phyloP scores from a whole-genome alignment of 352 stramenopile species.

The Pythium graminicola region DNA sequence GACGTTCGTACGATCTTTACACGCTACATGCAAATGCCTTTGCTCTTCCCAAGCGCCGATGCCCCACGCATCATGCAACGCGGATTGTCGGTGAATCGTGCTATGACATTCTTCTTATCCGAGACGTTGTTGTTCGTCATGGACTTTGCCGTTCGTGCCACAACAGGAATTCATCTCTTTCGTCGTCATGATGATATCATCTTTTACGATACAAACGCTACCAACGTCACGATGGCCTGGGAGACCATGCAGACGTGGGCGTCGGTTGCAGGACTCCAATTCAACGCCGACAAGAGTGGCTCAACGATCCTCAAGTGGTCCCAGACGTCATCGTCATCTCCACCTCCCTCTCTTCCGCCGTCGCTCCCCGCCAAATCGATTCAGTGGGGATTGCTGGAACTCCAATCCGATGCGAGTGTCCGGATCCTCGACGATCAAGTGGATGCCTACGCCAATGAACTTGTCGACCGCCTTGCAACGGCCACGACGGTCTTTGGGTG shows the following conservation, averaged over 20 bases:
- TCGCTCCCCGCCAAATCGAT: slow-evolving; percentile 31
- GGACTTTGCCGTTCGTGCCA: slow-evolving; percentile 36
- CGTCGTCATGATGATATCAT: slow-evolving; percentile 47
- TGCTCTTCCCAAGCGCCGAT: slow-evolving; percentile 4
- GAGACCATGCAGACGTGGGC: slow-evolving; percentile 28
- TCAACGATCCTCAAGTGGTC: too few species aligned
- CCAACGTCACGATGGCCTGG: slow-evolving; percentile 33
- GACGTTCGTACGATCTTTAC: slow-evolving; percentile 8
- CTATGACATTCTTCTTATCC: slow-evolving; percentile 33
- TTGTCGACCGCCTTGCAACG: too few species aligned
- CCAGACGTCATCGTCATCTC: too few species aligned
- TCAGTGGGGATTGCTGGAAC: slow-evolving; percentile 37
- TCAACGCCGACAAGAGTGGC: slow-evolving; percentile 43
- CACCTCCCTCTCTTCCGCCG: too few species aligned
- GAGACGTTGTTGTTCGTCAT: slow-evolving; percentile 43
- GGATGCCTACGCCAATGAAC: slow-evolving; percentile 32
- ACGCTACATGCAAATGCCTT: slow-evolving; percentile 13
- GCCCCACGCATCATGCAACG: slow-evolving; percentile 3
- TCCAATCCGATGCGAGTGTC: slow-evolving; percentile 35
- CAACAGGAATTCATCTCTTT: slow-evolving; percentile 31
- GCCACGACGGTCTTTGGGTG: too few species aligned
- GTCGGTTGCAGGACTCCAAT: slow-evolving; percentile 21
- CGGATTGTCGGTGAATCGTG: slow-evolving; percentile 31
- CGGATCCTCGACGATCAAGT: slow-evolving; percentile 31
- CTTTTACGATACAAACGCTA: slow-evolving; percentile 32